Evolutionary conservation across 1,139 yeast species (phyloP), one percentile per base, ranked within the genome.

Genomic region (Debaryomycetaceae sp.): DNA sequence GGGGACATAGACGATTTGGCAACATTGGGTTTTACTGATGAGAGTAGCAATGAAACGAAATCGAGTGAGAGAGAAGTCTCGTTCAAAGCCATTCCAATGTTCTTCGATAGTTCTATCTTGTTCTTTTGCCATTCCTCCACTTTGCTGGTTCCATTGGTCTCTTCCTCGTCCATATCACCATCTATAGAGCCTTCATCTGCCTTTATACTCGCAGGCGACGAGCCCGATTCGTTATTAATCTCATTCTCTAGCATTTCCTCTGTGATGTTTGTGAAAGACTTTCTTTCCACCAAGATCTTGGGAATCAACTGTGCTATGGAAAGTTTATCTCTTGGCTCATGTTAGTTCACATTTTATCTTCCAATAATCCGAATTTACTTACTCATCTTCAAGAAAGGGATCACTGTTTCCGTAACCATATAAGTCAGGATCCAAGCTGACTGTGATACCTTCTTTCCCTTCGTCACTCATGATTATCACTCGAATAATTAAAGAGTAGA

Each of bases 1-100:
- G 97, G 93, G 1, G 97, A 89, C 81, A 93, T 88, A 5, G 97
- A 87, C 3, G 91, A 76, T 36, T 86, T 78, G 1, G 95, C 96
- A 1, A 93, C 84, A 22, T 87, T 86, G 2, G 97, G 97, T 49
- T 93, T 77, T 9, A 81, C 80, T 13, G 89, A 78, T n/a, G 97
- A 85, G 39, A 93, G 72, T 45, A 95, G 67, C 47, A 93, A 71
- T 2, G 97, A 88, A 1, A 91, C 85, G 54, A 91, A 87, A 58
- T 93, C 99, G 47, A 91, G 69, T 1, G 96, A 84, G 37, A 93
- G 67, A 0, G 97, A 90, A 0, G 96, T 83, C 59, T 93, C 98
- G 60, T 93, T 93, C 55, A 87, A 72, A 0, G 99, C 97, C 3
- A 78, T 65, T 47, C 73, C 80, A 31, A 90, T 74, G 42, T 77